phyloP scores from a whole-genome alignment of 768 basidiomycete species.

The Tylopilus sp. region DNA sequence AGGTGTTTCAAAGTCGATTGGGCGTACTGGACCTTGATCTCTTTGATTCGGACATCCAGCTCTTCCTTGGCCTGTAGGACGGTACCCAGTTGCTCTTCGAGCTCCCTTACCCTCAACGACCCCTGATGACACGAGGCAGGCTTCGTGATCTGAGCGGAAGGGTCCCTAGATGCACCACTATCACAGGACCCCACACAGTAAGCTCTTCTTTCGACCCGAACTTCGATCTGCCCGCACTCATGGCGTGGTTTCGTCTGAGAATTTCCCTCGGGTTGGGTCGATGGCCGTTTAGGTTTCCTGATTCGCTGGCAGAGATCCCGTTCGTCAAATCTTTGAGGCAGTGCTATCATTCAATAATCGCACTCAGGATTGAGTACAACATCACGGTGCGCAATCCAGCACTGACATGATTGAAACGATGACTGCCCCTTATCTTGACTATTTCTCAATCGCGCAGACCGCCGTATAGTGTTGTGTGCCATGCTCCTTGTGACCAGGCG shows the following conservation, averaged over 20 bases:
- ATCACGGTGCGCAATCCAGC: not conserved
- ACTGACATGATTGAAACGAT: conserved; percentile 16
- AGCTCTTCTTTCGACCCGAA: not conserved
- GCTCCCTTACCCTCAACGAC: conserved; percentile 37
- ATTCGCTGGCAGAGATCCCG: not conserved
- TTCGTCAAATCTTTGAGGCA: not conserved
- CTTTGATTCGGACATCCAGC: conserved; percentile 37
- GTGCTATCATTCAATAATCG: conserved; percentile 9
- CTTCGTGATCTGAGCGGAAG: not conserved
- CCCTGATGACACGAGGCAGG: conserved; percentile 31
- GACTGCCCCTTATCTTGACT: not conserved
- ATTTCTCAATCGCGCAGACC: conserved; percentile 22
- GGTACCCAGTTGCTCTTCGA: conserved; percentile 38
- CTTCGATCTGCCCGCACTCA: conserved; percentile 11
- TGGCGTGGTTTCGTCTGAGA: conserved; percentile 10
- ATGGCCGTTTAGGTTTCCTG: conserved; percentile 12
- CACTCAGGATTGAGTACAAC: not conserved
- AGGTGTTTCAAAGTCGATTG: conserved; percentile 47
- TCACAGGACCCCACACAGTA: conserved; percentile 2
- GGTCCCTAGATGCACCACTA: not conserved
- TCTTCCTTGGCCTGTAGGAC: conserved; percentile 43
- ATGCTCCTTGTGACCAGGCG: conserved; percentile 28
- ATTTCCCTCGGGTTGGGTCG: not conserved
- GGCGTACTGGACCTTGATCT: conserved; percentile 32
- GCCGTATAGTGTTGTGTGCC: conserved; percentile 11